Conservation (phyloP, 371 early-diverging fungal genomes). For the Mucor racemosus region DNA sequence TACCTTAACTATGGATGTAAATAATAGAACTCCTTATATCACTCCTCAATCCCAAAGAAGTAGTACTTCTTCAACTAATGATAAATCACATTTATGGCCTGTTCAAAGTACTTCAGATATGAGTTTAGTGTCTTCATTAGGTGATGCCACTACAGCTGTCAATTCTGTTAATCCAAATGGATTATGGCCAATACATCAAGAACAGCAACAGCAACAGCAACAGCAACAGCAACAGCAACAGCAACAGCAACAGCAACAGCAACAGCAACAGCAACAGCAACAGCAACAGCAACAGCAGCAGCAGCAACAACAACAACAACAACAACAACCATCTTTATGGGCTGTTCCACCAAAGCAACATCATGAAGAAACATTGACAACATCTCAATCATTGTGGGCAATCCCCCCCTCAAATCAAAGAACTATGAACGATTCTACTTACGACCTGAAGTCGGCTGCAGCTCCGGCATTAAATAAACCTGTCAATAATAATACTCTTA, state of each 20-base stretch:
- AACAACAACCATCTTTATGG: conserved; percentile 19
- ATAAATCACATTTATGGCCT: conserved; percentile 11
- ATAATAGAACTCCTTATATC: conserved; percentile 16
- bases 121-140: conserved; percentile 12
- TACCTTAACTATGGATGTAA: conserved; percentile 5
- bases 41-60: conserved; percentile 24
- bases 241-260: no score
- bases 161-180: background rate
- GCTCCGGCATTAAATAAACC: background rate
- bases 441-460: conserved; percentile 1
- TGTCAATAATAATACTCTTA: conserved; percentile 3
- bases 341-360: conserved; percentile 17
- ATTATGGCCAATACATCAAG: conserved; percentile 26
- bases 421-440: background rate
- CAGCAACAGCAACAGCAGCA: conserved; percentile 1
- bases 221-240: background rate
- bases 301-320: background rate
- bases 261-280: conserved; percentile 4
- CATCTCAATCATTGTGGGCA: conserved; percentile 26
- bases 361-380: conserved; percentile 10
- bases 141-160: conserved; percentile 11
- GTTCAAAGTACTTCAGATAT: conserved; percentile 14
- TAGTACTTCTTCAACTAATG: conserved; percentile 24
- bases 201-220: background rate
- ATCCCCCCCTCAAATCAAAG: conserved; percentile 18